These are phyloP conservation scores for Phaseolus coccineus DNA, from an alignment of 331 rosid species.

Conservation along the genomic window DNA sequence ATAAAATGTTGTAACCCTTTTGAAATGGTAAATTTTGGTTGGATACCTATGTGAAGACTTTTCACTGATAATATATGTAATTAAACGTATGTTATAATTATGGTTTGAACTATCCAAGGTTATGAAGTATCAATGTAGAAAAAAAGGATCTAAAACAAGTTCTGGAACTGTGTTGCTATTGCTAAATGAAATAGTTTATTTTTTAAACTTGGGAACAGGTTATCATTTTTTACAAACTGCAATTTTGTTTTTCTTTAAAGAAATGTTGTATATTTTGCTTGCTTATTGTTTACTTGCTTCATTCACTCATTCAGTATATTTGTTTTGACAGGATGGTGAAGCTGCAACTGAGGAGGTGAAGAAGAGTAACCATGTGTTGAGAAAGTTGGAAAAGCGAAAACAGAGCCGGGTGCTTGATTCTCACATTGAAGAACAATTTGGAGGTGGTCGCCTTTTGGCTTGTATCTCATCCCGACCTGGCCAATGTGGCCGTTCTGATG, in stretches of 20 bases:
- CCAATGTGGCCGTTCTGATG: constrained; percentile 82
- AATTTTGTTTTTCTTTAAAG: neutral
- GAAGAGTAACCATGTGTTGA: constrained; percentile 66
- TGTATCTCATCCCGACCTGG: constrained; percentile 81
- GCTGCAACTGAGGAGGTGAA: constrained; percentile 67
- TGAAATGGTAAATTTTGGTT: neutral
- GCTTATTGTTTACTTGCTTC: neutral
- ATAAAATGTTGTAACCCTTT: neutral
- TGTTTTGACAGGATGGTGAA: constrained; percentile 58
- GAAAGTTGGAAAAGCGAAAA: constrained; percentile 79
- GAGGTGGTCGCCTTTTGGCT: constrained; percentile 72
- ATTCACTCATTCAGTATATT: neutral
- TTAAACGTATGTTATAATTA: neutral
- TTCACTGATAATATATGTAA: neutral
- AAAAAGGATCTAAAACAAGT: neutral
- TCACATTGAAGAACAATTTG: constrained; percentile 80
- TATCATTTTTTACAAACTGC: neutral
- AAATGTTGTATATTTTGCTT: neutral
- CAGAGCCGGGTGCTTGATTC: constrained; percentile 59
- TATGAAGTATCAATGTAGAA: neutral
- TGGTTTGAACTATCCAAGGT: neutral
- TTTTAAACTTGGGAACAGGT: neutral
- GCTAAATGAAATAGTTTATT: neutral
- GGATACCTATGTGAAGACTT: neutral
- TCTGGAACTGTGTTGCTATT: neutral